These are phyloP conservation scores for Heritiera fomes DNA, from an alignment of 345 rosid species.

Conservation along the genomic window DNA sequence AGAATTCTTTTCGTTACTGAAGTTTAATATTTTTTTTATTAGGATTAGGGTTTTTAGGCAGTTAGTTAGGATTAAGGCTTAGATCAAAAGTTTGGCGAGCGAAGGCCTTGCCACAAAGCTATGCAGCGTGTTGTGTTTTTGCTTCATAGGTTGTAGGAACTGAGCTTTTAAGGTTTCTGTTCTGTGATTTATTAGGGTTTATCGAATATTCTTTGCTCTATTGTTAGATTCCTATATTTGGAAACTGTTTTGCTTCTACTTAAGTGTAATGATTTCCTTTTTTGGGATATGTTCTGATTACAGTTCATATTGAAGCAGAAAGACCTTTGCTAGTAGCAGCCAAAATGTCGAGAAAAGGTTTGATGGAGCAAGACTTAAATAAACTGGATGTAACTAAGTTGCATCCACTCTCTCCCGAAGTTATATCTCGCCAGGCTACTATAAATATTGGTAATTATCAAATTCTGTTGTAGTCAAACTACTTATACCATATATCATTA, in stretches of 20 bases:
- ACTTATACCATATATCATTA: background rate
- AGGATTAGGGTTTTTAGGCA: background rate
- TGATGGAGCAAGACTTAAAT: slow-evolving; percentile 89
- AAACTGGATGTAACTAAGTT: slow-evolving; percentile 78
- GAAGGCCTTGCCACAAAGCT: background rate
- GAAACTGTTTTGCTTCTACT: background rate
- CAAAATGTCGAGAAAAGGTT: slow-evolving; percentile 84
- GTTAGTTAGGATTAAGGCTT: background rate
- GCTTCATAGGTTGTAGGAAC: background rate
- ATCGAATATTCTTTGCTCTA: background rate
- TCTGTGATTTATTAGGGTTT: background rate
- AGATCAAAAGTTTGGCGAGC: background rate
- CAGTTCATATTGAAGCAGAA: slow-evolving; percentile 3
- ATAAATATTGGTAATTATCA: slow-evolving; percentile 74
- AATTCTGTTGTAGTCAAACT: background rate
- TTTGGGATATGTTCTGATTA: background rate
- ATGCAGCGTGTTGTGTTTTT: background rate
- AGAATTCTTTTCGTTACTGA: background rate
- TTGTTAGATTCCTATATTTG: background rate
- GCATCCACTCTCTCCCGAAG: slow-evolving; percentile 98
- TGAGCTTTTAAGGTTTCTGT: background rate
- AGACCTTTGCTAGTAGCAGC: background rate
- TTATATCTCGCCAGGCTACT: slow-evolving; percentile 96
- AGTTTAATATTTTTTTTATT: too few relatives aligned
- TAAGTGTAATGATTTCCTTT: background rate